Conservation (phyloP, 2,329 filamentous ascomycete genomes). For the Paracamarosporium sp. region DNA sequence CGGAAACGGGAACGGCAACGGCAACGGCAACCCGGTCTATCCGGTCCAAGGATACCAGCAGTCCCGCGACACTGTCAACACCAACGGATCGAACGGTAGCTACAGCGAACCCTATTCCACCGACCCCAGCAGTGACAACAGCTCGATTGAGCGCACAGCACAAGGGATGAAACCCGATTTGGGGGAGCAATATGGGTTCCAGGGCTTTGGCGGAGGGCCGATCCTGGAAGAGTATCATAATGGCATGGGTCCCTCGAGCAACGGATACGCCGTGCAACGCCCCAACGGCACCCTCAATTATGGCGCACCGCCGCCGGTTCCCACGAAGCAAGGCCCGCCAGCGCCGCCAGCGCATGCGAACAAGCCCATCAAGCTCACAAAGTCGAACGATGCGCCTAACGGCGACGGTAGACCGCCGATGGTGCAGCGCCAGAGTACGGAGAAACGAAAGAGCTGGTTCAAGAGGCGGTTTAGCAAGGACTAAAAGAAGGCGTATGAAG, state of each 20-base stretch:
- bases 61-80: constrained; percentile 87
- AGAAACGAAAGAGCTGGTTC: constrained; percentile 90
- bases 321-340: constrained; percentile 22
- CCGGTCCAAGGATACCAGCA: constrained; percentile 69
- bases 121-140: constrained; percentile 93
- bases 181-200: constrained; percentile 65
- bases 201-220: constrained; percentile 54
- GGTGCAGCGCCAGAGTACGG: constrained; percentile 31
- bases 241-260: constrained; percentile 16
- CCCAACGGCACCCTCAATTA: constrained; percentile 24
- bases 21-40: constrained; percentile 49
- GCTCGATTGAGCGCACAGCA: constrained; percentile 79
- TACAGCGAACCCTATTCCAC: constrained; percentile 80
- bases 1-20: too few relatives aligned
- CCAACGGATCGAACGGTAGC: constrained; percentile 74
- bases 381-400: constrained; percentile 16
- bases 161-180: constrained; percentile 45
- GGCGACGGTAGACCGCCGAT: constrained; percentile 21
- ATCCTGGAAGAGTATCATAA: constrained; percentile 51
- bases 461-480: constrained; percentile 79
- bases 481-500: constrained; percentile 24
- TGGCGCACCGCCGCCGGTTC: constrained; percentile 27
- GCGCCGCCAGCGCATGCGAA: constrained; percentile 11
- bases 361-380: constrained; percentile 24
- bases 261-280: constrained; percentile 23